Conservation (phyloP, 176 grass and related monocot species). For the Juncus effusus region DNA sequence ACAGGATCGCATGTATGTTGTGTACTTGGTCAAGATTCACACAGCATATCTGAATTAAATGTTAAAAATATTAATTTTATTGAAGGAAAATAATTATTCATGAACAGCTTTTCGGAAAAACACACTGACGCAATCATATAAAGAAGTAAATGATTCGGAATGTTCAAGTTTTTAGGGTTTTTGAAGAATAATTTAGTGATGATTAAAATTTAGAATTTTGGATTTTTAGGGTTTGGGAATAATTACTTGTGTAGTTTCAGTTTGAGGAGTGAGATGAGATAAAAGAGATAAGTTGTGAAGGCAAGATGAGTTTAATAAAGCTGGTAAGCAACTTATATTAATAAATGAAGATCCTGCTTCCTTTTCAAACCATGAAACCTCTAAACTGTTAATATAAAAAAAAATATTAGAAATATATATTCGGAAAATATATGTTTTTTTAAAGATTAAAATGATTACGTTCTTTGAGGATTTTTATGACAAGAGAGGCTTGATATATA, state of each 20-base stretch:
- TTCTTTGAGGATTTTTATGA: conserved; percentile 47
- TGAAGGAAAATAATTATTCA: neutral
- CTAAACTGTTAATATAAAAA: conserved; percentile 48
- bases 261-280: conserved; percentile 61
- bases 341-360: conserved; percentile 56
- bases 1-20: conserved; percentile 50
- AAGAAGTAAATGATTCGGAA: too few species aligned
- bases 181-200: too few species aligned
- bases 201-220: neutral
- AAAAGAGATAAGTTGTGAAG: conserved; percentile 69
- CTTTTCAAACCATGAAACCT: conserved; percentile 77
- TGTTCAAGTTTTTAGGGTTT: too few species aligned
- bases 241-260: conserved; percentile 58
- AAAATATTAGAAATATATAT: conserved; percentile 13
- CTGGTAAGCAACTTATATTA: conserved; percentile 78
- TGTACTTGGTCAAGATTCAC: conserved; percentile 46
- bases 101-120: conserved; percentile 10
- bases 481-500: conserved; percentile 75
- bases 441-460: conserved; percentile 44
- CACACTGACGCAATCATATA: too few species aligned
- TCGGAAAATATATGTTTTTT: conserved; percentile 1
- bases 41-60: conserved; percentile 51
- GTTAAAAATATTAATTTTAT: conserved; percentile 13
- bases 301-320: conserved; percentile 82
- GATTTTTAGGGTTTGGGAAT: neutral